Evolutionary conservation across 179 eudicot species (phyloP).

Genomic region (Nepenthes alata): DNA sequence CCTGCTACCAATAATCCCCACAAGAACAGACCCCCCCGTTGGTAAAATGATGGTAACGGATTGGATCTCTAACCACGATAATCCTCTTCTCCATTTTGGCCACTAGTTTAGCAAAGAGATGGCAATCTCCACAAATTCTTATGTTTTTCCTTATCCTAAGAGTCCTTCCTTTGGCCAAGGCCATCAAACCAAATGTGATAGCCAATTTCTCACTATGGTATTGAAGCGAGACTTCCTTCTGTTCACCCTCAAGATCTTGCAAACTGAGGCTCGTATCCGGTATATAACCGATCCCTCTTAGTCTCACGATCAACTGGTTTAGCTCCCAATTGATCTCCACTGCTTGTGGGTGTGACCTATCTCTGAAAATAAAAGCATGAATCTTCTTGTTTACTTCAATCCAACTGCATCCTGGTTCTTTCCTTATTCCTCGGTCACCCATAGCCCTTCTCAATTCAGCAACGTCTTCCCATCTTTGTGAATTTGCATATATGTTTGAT

Average conservation of each 20-base stretch:
- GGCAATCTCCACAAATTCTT: constrained; percentile 65
- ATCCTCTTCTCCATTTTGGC: constrained; percentile 34
- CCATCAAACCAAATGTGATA: constrained; percentile 39
- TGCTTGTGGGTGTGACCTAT: constrained; percentile 42
- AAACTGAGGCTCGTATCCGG: constrained; percentile 42
- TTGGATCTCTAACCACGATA: constrained; percentile 54
- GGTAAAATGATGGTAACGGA: constrained; percentile 57
- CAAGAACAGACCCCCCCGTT: constrained; percentile 49
- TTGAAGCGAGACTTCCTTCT: constrained; percentile 50
- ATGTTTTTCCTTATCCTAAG: constrained; percentile 54
- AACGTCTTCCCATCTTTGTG: constrained; percentile 56
- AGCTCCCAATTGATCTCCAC: constrained; percentile 25
- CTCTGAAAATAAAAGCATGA: constrained; percentile 40
- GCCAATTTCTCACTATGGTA: constrained; percentile 66
- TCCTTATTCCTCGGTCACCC: constrained; percentile 30
- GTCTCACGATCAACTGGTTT: constrained; percentile 28
- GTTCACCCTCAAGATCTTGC: constrained; percentile 62
- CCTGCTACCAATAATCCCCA: constrained; percentile 36
- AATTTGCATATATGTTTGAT: constrained; percentile 49
- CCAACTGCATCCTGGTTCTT: constrained; percentile 71
- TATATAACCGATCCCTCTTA: constrained; percentile 44
- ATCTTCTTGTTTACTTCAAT: constrained; percentile 43
- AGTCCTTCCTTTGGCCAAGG: constrained; percentile 28
- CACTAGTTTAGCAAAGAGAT: constrained; percentile 47
- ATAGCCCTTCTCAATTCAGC: constrained; percentile 32